Evolutionary conservation across 768 basidiomycete genomes (phyloP).

Genomic region (Gymnopilus dilepis): DNA sequence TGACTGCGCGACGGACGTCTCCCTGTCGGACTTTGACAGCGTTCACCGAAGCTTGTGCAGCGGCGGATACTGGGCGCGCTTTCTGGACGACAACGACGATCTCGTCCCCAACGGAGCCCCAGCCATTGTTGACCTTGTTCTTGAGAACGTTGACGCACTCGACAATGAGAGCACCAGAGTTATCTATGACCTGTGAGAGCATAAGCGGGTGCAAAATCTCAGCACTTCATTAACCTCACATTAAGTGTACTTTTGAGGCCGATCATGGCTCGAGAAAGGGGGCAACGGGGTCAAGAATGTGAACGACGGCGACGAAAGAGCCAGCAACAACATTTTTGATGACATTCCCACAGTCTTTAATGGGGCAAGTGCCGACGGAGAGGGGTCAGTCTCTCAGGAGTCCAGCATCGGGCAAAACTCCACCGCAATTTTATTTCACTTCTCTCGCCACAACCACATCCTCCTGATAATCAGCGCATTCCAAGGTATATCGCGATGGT

Average conservation of each 20-base stretch:
- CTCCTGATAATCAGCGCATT: conserved; percentile 15
- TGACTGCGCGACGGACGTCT: conserved; percentile 94
- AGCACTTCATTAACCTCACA: conserved; percentile 47
- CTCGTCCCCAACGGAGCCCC: conserved; percentile 93
- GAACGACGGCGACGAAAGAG: conserved; percentile 8
- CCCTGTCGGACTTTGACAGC: conserved; percentile 92
- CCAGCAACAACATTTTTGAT: conserved; percentile 19
- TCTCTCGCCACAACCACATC: conserved; percentile 26
- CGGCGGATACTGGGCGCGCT: conserved; percentile 80
- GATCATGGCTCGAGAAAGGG: conserved; percentile 64
- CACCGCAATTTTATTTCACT: conserved; percentile 17
- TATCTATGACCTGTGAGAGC: conserved; percentile 85
- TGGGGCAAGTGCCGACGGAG: conserved; percentile 22
- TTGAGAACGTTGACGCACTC: conserved; percentile 98
- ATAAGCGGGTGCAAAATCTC: not conserved
- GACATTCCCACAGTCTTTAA: conserved; percentile 33
- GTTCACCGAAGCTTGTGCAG: conserved; percentile 69
- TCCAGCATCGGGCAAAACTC: conserved; percentile 16
- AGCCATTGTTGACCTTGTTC: conserved; percentile 94
- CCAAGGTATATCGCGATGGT: conserved; percentile 48
- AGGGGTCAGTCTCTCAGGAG: conserved; percentile 9
- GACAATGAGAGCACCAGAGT: conserved; percentile 91
- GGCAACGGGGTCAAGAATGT: conserved; percentile 20
- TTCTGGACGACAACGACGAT: conserved; percentile 95
- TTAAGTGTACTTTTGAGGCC: conserved; percentile 93